Conservation (phyloP, 106 monocot species). For the Triglochin maritima region DNA sequence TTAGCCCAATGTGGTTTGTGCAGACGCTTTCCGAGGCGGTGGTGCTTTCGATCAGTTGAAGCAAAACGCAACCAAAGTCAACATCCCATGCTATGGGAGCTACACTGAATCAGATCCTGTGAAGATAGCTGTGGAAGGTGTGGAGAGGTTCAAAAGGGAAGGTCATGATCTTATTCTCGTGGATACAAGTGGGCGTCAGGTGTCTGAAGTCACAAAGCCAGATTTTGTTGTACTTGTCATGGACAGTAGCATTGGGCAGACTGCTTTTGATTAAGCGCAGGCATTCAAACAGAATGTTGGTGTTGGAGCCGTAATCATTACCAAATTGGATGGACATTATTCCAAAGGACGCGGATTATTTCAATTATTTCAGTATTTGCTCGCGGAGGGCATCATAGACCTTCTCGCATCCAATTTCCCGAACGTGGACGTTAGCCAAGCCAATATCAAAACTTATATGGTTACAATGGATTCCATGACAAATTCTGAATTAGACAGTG, state of each 20-base stretch:
- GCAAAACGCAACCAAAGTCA: slow-evolving; percentile 97
- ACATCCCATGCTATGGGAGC: slow-evolving; percentile 99
- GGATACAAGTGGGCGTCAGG: slow-evolving; percentile 98
- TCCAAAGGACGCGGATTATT: no score
- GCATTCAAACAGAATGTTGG: slow-evolving; percentile 96
- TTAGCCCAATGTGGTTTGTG: slow-evolving; percentile 92
- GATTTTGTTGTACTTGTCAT: slow-evolving; percentile 99
- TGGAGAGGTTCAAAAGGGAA: slow-evolving; percentile 95
- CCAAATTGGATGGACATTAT: slow-evolving; percentile 99
- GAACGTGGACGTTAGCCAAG: slow-evolving; percentile 92
- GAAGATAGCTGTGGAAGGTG: slow-evolving; percentile 95
- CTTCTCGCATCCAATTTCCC: no score
- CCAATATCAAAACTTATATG: slow-evolving; percentile 94
- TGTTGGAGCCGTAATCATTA: slow-evolving; percentile 93
- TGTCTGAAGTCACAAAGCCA: slow-evolving; percentile 96
- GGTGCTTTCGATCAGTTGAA: slow-evolving; percentile 99
- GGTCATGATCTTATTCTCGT: slow-evolving; percentile 95
- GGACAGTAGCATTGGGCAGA: slow-evolving; percentile 99
- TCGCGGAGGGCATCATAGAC: slow-evolving; percentile 87
- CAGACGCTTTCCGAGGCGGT: slow-evolving; percentile 97
- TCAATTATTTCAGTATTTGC: slow-evolving; percentile 82
- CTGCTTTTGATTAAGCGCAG: slow-evolving; percentile 96
- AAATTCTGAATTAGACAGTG: slow-evolving; percentile 89
- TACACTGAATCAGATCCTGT: slow-evolving; percentile 99
- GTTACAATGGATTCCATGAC: slow-evolving; percentile 99